Conservation (phyloP, 208 protist species). For the Leishmania arabica region DNA sequence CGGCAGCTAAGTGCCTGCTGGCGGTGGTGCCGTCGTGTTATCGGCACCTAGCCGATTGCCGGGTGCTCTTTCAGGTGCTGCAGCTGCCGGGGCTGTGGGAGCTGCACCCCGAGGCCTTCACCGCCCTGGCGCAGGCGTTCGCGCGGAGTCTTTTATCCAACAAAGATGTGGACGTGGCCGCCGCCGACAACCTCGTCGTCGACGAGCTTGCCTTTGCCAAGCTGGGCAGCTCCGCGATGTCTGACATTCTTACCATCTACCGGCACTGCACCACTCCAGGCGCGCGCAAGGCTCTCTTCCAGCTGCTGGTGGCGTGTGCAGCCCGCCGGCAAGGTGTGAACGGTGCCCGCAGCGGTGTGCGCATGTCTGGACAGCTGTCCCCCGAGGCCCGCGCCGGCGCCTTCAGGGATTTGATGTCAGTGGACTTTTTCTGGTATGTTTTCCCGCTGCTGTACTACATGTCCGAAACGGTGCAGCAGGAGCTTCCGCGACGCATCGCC, state of each 20-base stretch:
- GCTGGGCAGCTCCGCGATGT: slow-evolving; percentile 49
- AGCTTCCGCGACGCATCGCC: slow-evolving; percentile 64
- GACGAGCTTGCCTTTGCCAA: slow-evolving; percentile 48
- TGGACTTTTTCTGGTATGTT: slow-evolving; percentile 84
- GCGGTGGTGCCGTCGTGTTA: slow-evolving; percentile 61
- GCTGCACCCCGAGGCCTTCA: slow-evolving; percentile 59
- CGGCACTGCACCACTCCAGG: slow-evolving; percentile 60
- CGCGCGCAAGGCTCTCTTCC: slow-evolving; percentile 64
- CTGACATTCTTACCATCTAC: slow-evolving; percentile 60
- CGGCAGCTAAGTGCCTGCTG: slow-evolving; percentile 78
- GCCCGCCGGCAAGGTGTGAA: slow-evolving; percentile 33
- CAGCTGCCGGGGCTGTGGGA: slow-evolving; percentile 57
- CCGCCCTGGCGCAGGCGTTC: slow-evolving; percentile 64
- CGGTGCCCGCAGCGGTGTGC: slow-evolving; percentile 7
- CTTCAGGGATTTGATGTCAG: slow-evolving; percentile 52
- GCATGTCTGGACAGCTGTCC: slow-evolving; percentile 13
- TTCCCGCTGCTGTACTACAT: slow-evolving; percentile 79
- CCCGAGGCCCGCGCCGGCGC: slow-evolving; percentile 21
- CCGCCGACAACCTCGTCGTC: slow-evolving; percentile 32
- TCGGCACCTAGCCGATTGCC: slow-evolving; percentile 59
- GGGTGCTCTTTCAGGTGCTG: slow-evolving; percentile 68
- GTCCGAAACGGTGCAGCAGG: slow-evolving; percentile 52
- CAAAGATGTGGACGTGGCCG: slow-evolving; percentile 31
- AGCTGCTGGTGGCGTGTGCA: slow-evolving; percentile 73
- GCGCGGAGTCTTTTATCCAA: slow-evolving; percentile 51